phyloP scores from a whole-genome alignment of 768 basidiomycete genomes.

The Leucosporidium yakuticum region DNA sequence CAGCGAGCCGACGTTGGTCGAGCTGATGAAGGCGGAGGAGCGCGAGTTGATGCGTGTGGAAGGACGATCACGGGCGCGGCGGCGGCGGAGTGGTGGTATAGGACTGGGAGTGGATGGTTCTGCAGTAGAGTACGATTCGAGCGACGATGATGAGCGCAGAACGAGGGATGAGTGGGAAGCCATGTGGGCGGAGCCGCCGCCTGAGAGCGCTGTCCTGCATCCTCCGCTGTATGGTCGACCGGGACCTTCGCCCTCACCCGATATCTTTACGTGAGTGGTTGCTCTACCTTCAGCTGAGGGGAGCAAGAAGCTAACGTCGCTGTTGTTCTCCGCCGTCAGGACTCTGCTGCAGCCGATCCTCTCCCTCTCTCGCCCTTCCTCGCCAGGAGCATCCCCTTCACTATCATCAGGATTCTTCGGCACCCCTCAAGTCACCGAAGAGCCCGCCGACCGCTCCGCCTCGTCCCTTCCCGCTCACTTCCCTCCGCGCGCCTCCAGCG shows the following conservation, averaged over 20 bases:
- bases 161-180: background rate
- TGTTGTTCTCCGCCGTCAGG: background rate
- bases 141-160: background rate
- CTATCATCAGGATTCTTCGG: background rate
- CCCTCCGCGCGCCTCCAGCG: constrained; percentile 25
- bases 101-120: background rate
- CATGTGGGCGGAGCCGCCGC: background rate
- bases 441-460: constrained; percentile 6
- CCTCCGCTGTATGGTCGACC: constrained; percentile 30
- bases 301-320: too few relatives aligned
- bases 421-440: background rate
- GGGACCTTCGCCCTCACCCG: constrained; percentile 3
- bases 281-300: too few relatives aligned
- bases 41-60: background rate
- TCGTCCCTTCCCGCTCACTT: constrained; percentile 33
- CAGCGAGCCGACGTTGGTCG: background rate
- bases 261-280: constrained; percentile 19
- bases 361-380: constrained; percentile 21
- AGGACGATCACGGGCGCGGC: background rate
- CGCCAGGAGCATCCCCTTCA: background rate
- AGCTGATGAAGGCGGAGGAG: background rate
- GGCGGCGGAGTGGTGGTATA: background rate
- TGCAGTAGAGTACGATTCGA: background rate
- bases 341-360: constrained; percentile 26
- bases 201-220: constrained; percentile 4